These are phyloP conservation scores for Kalaharituber pfeilii DNA, from an alignment of 2,329 filamentous ascomycete genomes.

Conservation along the genomic window DNA sequence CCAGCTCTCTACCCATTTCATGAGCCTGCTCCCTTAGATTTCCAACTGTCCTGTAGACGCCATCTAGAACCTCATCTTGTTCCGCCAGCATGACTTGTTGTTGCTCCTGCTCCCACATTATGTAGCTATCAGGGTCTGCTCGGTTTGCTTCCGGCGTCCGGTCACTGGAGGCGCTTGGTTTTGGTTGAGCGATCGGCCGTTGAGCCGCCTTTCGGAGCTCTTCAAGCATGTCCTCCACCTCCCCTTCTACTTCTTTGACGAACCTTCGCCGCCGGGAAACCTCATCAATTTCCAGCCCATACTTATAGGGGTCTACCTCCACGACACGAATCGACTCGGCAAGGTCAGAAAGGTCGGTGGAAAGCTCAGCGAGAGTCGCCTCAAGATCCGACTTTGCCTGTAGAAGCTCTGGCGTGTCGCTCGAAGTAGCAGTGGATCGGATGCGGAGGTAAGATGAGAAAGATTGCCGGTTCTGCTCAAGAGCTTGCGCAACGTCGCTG, in stretches of 20 bases:
- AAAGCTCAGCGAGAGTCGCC: constrained; percentile 46
- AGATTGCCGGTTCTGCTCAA: constrained; percentile 63
- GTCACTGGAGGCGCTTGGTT: constrained; percentile 33
- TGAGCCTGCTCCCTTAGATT: constrained; percentile 79
- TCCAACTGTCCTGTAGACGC: constrained; percentile 82
- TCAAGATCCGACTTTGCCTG: constrained; percentile 56
- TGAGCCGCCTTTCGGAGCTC: constrained; percentile 45
- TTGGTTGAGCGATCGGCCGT: constrained; percentile 28
- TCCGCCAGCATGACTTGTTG: constrained; percentile 85
- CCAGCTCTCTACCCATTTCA: constrained; percentile 88
- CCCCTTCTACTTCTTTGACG: constrained; percentile 73
- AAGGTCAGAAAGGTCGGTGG: constrained; percentile 76
- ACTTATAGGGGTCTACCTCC: constrained; percentile 72
- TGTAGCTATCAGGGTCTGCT: constrained; percentile 46
- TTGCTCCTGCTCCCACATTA: constrained; percentile 75
- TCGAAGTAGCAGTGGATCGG: constrained; percentile 50
- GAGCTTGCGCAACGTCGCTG: constrained; percentile 75
- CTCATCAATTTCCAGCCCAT: constrained; percentile 69
- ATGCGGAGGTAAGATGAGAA: constrained; percentile 95
- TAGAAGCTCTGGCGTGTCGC: constrained; percentile 67
- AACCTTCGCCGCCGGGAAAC: constrained; percentile 62
- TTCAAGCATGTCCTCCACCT: constrained; percentile 75
- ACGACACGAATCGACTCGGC: constrained; percentile 71
- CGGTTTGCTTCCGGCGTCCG: constrained; percentile 29
- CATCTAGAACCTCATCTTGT: constrained; percentile 83